Evolutionary conservation across 176 grass and related monocot genomes (phyloP).

Genomic region (Carex cristatella): DNA sequence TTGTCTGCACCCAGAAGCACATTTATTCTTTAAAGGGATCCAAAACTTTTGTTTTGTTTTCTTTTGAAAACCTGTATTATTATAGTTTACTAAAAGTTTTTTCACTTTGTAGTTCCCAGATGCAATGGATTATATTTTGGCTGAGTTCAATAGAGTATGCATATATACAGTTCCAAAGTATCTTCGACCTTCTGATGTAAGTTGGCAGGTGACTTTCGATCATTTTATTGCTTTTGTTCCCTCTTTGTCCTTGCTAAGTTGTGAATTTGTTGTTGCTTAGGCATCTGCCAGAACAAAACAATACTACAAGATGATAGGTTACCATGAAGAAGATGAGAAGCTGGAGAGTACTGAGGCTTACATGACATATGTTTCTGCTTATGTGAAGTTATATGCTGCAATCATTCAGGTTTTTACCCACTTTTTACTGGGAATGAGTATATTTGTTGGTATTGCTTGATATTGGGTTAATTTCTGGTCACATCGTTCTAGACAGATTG

Average conservation of each 20-base stretch:
- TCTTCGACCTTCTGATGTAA: constrained; percentile 87
- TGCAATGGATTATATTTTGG: constrained; percentile 76
- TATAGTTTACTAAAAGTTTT: background rate
- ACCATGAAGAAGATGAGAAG: constrained; percentile 74
- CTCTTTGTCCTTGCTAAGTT: constrained; percentile 10
- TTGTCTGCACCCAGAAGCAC: background rate
- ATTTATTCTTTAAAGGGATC: background rate
- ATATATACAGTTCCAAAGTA: constrained; percentile 90
- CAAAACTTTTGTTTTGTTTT: background rate
- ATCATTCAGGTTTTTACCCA: constrained; percentile 69
- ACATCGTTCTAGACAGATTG: background rate
- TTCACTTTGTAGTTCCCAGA: constrained; percentile 40
- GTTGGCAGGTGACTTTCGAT: constrained; percentile 12
- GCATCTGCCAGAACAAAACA: constrained; percentile 41
- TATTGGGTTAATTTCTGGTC: background rate
- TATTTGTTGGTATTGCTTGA: background rate
- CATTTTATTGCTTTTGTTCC: background rate
- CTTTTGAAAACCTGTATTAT: background rate
- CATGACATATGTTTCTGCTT: constrained; percentile 48
- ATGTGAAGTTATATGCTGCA: constrained; percentile 80
- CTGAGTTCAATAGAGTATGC: constrained; percentile 85
- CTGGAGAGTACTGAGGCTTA: constrained; percentile 62
- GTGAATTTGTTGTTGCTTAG: constrained; percentile 34
- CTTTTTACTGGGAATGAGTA: background rate
- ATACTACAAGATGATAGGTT: constrained; percentile 68